Conservation (phyloP, 1,284 basidiomycete genomes). For the Boletellus deceptivus region DNA sequence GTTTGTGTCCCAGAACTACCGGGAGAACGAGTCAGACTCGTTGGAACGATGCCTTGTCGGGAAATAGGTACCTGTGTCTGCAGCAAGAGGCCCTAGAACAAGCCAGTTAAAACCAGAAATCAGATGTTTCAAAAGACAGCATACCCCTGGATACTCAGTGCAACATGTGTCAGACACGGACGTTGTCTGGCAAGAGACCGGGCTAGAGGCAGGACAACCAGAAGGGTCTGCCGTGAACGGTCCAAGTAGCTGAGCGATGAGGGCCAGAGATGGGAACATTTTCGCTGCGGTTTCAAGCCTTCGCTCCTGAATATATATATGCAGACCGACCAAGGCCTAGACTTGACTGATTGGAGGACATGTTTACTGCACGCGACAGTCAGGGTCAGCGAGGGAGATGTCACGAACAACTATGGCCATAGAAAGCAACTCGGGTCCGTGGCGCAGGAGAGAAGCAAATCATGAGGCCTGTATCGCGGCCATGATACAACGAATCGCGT, state of each 20-base stretch:
- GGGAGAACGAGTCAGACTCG: constrained; percentile 1
- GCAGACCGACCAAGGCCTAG: neutral
- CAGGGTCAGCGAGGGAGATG: neutral
- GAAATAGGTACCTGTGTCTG: constrained; percentile 53
- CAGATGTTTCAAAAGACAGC: neutral
- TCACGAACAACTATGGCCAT: neutral
- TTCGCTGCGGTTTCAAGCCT: neutral
- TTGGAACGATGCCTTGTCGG: neutral
- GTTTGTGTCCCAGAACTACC: constrained; percentile 62
- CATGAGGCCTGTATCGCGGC: neutral
- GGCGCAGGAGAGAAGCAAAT: neutral
- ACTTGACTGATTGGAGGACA: neutral
- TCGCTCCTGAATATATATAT: constrained; percentile 19
- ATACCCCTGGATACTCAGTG: constrained; percentile 52
- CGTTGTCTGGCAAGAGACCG: constrained; percentile 47
- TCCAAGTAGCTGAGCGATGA: constrained; percentile 20
- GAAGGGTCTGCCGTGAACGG: constrained; percentile 27
- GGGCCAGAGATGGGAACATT: constrained; percentile 23
- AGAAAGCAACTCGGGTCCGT: neutral
- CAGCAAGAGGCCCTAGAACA: constrained; percentile 53
- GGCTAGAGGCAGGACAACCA: constrained; percentile 42
- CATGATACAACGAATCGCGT: no score
- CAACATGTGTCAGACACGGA: constrained; percentile 45
- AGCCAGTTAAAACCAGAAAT: neutral
- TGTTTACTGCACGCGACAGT: neutral